phyloP scores from a whole-genome alignment of 345 rosid species.

The Euphorbia peplus region DNA sequence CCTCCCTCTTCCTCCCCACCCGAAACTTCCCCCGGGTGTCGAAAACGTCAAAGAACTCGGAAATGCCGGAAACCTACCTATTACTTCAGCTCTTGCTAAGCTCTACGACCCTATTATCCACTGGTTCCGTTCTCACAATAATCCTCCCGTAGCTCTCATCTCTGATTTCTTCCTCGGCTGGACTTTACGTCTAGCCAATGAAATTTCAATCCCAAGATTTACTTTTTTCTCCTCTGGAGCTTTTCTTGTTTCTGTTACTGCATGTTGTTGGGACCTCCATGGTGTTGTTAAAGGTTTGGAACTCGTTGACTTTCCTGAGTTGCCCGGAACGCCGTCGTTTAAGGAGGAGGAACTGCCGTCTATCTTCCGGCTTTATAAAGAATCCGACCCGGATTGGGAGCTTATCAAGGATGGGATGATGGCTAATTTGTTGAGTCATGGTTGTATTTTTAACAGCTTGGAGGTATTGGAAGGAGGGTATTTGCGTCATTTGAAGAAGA shows the following conservation, averaged over 20 bases:
- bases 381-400: constrained; percentile 36
- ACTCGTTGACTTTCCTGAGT: constrained; percentile 30
- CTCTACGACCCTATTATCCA: constrained; percentile 43
- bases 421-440: constrained; percentile 38
- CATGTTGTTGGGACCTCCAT: constrained; percentile 28
- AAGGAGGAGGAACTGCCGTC: constrained; percentile 52
- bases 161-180: constrained; percentile 81
- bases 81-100: constrained; percentile 40
- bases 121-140: constrained; percentile 55
- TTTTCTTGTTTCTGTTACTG: constrained; percentile 25
- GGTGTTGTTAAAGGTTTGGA: constrained; percentile 20
- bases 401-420: constrained; percentile 27
- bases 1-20: constrained; percentile 56
- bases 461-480: constrained; percentile 43
- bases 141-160: constrained; percentile 61
- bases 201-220: constrained; percentile 41
- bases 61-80: constrained; percentile 33
- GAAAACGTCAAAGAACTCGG: constrained; percentile 62
- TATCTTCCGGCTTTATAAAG: constrained; percentile 18
- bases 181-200: constrained; percentile 48
- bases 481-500: constrained; percentile 33
- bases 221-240: constrained; percentile 45
- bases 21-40: constrained; percentile 49
- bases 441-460: constrained; percentile 46
- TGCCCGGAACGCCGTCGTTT: constrained; percentile 54